Percentiles rank a stretch among this genome's conserved stretches.
phyloP scores from a whole-genome alignment of 2,329 filamentous ascomycete genomes.

The Ciborinia camelliae region DNA sequence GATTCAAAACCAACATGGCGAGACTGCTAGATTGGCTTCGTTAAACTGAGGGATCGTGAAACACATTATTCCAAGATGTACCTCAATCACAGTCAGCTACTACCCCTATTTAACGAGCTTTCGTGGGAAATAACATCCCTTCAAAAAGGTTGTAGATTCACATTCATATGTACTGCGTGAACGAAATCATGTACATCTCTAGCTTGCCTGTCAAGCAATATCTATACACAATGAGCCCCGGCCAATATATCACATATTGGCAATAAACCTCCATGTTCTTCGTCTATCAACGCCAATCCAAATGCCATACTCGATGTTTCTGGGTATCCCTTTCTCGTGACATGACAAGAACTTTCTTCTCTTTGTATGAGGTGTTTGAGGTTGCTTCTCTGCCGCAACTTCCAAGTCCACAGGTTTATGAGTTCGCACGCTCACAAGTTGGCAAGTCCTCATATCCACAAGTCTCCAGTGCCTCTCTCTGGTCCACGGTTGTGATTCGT shows the following conservation, averaged over 20 bases:
- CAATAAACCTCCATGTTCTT: not conserved
- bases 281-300: constrained; percentile 6
- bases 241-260: not conserved
- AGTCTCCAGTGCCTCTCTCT: not conserved
- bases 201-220: not conserved
- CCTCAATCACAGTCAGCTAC: not conserved
- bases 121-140: not conserved
- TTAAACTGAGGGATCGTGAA: not conserved
- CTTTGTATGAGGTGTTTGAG: not conserved
- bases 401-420: not conserved
- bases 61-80: not conserved
- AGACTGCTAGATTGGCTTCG: too few relatives aligned
- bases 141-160: not conserved
- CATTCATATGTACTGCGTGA: constrained; percentile 1
- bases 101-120: not conserved
- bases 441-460: not conserved
- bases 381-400: not conserved
- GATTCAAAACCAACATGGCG: not conserved
- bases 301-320: not conserved
- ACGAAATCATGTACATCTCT: not conserved
- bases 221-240: not conserved
- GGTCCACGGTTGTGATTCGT: not conserved
- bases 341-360: not conserved
- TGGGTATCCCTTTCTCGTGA: not conserved
- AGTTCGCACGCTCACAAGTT: not conserved